Base-by-base conservation (phyloP, 2,329 filamentous ascomycete genomes). In the Cadophora malorum region DNA sequence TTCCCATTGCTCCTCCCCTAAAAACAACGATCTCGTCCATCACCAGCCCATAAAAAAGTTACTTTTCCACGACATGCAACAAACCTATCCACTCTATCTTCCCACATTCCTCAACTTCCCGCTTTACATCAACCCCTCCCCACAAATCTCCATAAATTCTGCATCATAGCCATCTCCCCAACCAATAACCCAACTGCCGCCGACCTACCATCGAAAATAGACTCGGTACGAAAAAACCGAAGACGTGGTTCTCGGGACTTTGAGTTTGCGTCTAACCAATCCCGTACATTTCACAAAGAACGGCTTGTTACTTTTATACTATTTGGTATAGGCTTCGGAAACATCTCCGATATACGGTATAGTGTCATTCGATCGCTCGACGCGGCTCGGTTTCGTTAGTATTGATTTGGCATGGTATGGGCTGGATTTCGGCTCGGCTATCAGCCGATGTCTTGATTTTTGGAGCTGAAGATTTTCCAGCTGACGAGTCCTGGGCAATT, bases 61-160 rank as follows among this genome's bases (percentile, higher is more conserved):
- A 45, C 35, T 45, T 59, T 59, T 45, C 28, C 28, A 21, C 56
- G 56, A 59, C 21, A 45, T 59, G 56, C 56, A 59, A 59, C 35
- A 59, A 28, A 59, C 5, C 16, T 21, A 7, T 19, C 19, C 19
- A 19, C 45, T 49, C 16, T 45, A 6, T 12, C 10, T 1, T 19
- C 14, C 16, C 41, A 19, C 35, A 38, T 9, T 14, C 35, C 35
- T 14, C 28, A 9, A 9, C 12, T 38, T 38, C 41, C 41, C 14
- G 1, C 19, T 45, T 14, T 45, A 6, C 41, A 45, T n/a, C n/a
- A 28, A 28, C 28, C 28, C 28, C 28, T 28, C 28, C 28, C 28
- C 28, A 28, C 28, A 3, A 3, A 28, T 28, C 28, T 5, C 28
- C 28, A 28, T 45, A 45, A 45, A 38, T 16, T 45, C 41, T 14